Percentiles rank a stretch among this genome's conserved stretches.
Conservation (phyloP, 305 asterid genomes). For the Withania somnifera region DNA sequence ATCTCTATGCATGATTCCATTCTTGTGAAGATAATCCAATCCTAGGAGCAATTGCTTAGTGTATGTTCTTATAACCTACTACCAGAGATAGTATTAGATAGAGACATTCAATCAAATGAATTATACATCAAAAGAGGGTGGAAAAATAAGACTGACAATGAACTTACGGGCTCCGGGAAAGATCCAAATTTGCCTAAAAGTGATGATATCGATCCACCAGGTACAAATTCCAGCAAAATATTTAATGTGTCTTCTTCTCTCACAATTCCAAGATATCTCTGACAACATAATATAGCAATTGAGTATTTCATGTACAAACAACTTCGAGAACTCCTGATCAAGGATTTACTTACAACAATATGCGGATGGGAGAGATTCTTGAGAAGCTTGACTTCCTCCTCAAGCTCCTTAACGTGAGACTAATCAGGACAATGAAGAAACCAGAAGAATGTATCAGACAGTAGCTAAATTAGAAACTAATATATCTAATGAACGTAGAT, state of each 20-base stretch:
- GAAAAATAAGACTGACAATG: neutral
- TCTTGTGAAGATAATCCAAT: conserved; percentile 73
- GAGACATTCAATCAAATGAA: conserved; percentile 7
- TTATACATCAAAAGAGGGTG: neutral
- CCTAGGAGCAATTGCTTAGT: conserved; percentile 80
- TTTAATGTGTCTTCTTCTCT: conserved; percentile 80
- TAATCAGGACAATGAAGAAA: conserved; percentile 15
- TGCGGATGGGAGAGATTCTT: conserved; percentile 85
- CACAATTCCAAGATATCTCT: conserved; percentile 94
- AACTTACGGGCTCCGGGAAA: conserved; percentile 89
- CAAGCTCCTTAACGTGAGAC: conserved; percentile 85
- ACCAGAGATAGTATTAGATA: neutral
- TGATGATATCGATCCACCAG: conserved; percentile 95
- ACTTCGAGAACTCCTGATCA: too few species aligned
- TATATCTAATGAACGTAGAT: neutral
- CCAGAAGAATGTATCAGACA: neutral
- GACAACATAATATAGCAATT: conserved; percentile 15
- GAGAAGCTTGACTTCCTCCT: conserved; percentile 80
- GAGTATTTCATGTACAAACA: neutral
- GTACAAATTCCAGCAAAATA: conserved; percentile 83
- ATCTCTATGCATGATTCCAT: conserved; percentile 91
- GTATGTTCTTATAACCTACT: conserved; percentile 82
- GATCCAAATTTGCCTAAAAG: conserved; percentile 90
- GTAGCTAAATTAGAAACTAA: neutral
- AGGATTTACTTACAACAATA: conserved; percentile 59